Conservation (phyloP, 2,329 filamentous ascomycete species). For the Huntiella savannae region DNA sequence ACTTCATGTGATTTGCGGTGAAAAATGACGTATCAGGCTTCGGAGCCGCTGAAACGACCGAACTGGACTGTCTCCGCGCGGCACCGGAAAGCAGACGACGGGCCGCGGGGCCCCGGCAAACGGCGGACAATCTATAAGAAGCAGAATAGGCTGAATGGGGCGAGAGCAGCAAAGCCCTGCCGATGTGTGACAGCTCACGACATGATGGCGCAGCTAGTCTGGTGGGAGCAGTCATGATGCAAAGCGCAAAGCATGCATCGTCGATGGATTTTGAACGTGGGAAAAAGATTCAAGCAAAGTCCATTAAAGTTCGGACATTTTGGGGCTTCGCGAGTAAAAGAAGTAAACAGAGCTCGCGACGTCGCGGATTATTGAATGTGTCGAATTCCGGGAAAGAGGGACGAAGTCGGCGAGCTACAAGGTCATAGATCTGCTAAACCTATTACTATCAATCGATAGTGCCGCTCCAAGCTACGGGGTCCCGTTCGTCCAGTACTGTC, state of each 20-base stretch:
- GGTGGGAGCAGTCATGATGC: conserved; percentile 9
- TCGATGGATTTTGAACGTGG: neutral
- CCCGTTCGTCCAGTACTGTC: too few species aligned
- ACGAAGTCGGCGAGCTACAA: too few species aligned
- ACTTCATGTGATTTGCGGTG: conserved; percentile 6
- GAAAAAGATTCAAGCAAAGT: neutral
- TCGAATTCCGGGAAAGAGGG: too few species aligned
- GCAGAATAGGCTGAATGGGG: too few species aligned
- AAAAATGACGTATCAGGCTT: conserved; percentile 9
- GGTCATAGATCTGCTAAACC: too few species aligned
- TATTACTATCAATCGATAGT: too few species aligned
- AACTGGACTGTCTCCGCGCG: conserved; percentile 1
- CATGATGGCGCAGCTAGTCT: conserved; percentile 9
- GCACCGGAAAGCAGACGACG: neutral
- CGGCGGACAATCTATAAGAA: too few species aligned
- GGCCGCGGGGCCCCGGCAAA: neutral
- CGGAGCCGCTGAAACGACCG: neutral
- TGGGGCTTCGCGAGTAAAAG: neutral
- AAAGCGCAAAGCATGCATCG: conserved; percentile 9
- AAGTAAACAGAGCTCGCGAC: too few species aligned
- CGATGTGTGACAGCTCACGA: neutral
- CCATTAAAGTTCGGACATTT: neutral
- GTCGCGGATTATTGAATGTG: too few species aligned
- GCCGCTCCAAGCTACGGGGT: too few species aligned
- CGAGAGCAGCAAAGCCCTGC: too few species aligned